Conservation (phyloP, 108 stramenopile species). For the Aurantiochytrium sp. region DNA sequence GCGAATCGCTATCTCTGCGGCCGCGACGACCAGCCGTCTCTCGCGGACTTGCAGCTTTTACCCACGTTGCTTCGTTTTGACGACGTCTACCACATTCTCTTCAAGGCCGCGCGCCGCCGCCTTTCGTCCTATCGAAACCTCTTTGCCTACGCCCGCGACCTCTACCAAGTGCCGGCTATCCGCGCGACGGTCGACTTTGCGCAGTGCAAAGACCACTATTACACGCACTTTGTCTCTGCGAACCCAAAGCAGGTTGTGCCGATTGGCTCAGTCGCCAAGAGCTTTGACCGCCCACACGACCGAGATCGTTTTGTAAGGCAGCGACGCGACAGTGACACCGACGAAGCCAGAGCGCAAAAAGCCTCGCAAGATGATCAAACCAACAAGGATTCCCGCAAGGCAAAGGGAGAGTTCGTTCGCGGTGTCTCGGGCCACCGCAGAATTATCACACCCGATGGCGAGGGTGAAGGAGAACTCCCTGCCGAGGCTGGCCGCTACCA, state of each 20-base stretch:
- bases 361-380: neutral
- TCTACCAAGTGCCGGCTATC: constrained; percentile 81
- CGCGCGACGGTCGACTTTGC: constrained; percentile 77
- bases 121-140: constrained; percentile 70
- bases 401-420: neutral
- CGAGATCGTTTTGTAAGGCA: neutral
- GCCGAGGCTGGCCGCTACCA: constrained; percentile 67
- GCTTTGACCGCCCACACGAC: neutral
- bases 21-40: constrained; percentile 60
- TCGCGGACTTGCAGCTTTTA: constrained; percentile 87
- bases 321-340: neutral
- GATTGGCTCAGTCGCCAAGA: neutral
- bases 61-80: constrained; percentile 89
- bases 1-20: constrained; percentile 68
- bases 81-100: constrained; percentile 80
- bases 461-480: constrained; percentile 17
- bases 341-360: neutral
- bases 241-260: neutral
- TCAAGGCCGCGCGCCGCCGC: constrained; percentile 77
- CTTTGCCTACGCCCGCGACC: constrained; percentile 80
- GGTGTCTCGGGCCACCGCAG: neutral
- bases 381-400: neutral
- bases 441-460: neutral
- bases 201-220: constrained; percentile 88
- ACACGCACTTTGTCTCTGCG: neutral